These are phyloP conservation scores for Mortierella sp. DNA, from an alignment of 371 early-diverging fungal species.

Conservation along the genomic window DNA sequence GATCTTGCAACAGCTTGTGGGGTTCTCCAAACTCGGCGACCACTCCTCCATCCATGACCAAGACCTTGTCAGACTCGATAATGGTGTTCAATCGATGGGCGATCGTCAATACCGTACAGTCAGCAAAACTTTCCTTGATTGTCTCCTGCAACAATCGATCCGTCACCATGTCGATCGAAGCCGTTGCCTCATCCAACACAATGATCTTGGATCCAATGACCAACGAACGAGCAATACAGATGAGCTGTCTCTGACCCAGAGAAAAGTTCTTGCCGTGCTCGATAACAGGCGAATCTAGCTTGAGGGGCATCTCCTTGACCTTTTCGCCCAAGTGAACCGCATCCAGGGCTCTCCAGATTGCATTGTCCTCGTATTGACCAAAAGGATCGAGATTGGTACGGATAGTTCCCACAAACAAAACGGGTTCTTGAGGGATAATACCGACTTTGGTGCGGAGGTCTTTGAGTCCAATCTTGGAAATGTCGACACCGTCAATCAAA, in stretches of 20 bases:
- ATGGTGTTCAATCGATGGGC: conserved; percentile 87
- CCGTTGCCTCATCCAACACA: conserved; percentile 76
- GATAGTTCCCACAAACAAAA: conserved; percentile 81
- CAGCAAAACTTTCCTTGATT: conserved; percentile 82
- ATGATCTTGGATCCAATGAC: conserved; percentile 79
- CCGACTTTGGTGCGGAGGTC: conserved; percentile 81
- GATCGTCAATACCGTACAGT: conserved; percentile 88
- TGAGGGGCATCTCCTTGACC: conserved; percentile 58
- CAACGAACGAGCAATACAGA: conserved; percentile 86
- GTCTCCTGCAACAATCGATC: conserved; percentile 81
- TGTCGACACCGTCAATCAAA: conserved; percentile 83
- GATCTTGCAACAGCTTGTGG: conserved; percentile 63
- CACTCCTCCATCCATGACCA: conserved; percentile 83
- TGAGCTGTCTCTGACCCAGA: conserved; percentile 84
- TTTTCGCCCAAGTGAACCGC: conserved; percentile 70
- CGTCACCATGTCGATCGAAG: conserved; percentile 75
- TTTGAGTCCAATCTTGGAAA: conserved; percentile 77
- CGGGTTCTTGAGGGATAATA: conserved; percentile 90
- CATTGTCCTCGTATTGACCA: conserved; percentile 76
- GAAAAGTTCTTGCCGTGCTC: conserved; percentile 77
- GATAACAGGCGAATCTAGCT: conserved; percentile 69
- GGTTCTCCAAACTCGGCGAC: conserved; percentile 86
- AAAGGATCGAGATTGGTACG: conserved; percentile 90
- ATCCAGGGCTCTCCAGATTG: conserved; percentile 84
- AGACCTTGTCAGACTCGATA: conserved; percentile 84